phyloP scores from a whole-genome alignment of 495 filamentous ascomycete genomes.

The Margaritispora aquatica region DNA sequence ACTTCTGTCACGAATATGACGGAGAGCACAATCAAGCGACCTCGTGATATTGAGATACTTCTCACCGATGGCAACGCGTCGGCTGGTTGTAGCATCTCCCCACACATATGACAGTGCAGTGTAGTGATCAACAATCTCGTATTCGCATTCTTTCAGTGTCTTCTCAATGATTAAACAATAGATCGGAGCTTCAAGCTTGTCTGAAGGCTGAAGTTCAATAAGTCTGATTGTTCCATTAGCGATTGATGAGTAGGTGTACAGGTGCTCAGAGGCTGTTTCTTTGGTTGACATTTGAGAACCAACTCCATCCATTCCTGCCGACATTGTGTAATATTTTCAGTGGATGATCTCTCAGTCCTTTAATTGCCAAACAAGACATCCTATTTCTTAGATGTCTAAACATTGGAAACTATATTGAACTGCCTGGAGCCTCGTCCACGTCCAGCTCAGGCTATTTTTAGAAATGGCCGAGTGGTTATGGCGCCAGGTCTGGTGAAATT shows the following conservation, averaged over 20 bases:
- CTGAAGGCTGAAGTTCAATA: constrained; percentile 14
- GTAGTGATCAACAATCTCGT: constrained; percentile 23
- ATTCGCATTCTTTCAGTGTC: constrained; percentile 4
- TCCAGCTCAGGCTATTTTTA: background rate
- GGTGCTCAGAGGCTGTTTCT: background rate
- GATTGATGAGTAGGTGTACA: background rate
- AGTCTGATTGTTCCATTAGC: constrained; percentile 7
- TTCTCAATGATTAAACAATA: constrained; percentile 18
- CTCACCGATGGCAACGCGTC: constrained; percentile 2
- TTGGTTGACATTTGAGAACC: background rate
- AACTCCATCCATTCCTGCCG: background rate
- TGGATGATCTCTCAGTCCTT: background rate
- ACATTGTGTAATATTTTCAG: background rate
- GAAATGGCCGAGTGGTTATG: background rate
- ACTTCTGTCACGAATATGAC: background rate
- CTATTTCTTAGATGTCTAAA: background rate
- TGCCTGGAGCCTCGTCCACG: background rate
- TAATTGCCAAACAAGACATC: background rate
- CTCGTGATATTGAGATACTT: background rate
- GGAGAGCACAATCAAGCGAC: constrained; percentile 7
- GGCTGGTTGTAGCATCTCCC: constrained; percentile 8
- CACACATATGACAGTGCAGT: constrained; percentile 29
- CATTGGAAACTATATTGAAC: background rate
- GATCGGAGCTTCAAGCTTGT: constrained; percentile 7
- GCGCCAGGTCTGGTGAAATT: background rate